Percentiles rank a stretch among this genome's conserved stretches.
These are phyloP conservation scores for Lentinula boryana DNA, from an alignment of 768 basidiomycete species.

Conservation along the genomic window DNA sequence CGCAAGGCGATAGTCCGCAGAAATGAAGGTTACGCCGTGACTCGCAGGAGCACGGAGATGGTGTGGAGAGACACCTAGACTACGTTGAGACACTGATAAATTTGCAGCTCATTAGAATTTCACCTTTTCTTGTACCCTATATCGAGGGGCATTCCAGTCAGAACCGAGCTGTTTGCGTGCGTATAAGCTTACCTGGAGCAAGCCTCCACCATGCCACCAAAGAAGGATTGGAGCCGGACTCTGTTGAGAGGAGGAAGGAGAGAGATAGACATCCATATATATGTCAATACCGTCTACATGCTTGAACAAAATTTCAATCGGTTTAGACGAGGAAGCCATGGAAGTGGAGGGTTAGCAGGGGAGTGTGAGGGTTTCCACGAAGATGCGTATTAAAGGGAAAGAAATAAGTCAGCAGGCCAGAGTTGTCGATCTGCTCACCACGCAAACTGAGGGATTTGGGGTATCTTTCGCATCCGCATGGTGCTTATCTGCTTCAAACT, in stretches of 20 bases:
- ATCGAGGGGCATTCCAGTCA: neutral
- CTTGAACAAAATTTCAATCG: constrained; percentile 26
- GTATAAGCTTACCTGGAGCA: constrained; percentile 19
- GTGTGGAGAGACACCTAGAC: constrained; percentile 26
- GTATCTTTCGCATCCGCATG: too few relatives aligned
- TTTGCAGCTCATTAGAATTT: neutral
- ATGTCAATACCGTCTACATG: constrained; percentile 26
- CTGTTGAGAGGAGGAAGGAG: constrained; percentile 20
- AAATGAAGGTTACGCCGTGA: constrained; percentile 25
- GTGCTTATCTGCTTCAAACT: too few relatives aligned
- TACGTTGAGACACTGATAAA: neutral
- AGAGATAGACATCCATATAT: constrained; percentile 28
- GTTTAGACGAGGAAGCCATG: constrained; percentile 6
- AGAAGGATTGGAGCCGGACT: constrained; percentile 23
- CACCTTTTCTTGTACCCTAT: constrained; percentile 22
- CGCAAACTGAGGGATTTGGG: too few relatives aligned
- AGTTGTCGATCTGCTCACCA: neutral
- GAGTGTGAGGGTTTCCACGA: neutral
- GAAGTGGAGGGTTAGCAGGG: neutral
- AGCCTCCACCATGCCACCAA: constrained; percentile 35
- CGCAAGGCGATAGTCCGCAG: constrained; percentile 30
- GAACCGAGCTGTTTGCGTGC: neutral
- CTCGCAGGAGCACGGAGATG: constrained; percentile 24
- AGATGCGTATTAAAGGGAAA: neutral
- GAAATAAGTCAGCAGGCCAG: neutral